Evolutionary conservation across 345 rosid genomes (phyloP), one percentile per base, ranked within the genome.

Genomic region (Lepidium africanum): DNA sequence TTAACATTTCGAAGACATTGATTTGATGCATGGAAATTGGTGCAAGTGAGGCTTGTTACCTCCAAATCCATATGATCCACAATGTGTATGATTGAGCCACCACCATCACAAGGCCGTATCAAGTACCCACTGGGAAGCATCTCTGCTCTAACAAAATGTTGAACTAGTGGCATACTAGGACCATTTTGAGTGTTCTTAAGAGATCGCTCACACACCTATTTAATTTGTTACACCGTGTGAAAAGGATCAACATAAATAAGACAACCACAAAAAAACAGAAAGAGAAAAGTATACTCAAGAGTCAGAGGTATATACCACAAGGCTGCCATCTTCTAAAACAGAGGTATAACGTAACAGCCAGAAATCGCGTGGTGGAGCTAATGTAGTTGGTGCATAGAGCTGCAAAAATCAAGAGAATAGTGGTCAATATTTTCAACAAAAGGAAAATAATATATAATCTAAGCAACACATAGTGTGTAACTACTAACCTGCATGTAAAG

Each of bases 311-410:
- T 86, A 47, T 73, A 94, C 99, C 91, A 91, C 98, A 48, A 95
- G 96, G 81, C 99, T 95, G 70, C 98, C 99, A 80, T 95, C 99
- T 83, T 95, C 99, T 75, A 95, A 69, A 63, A 91, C 86, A 72
- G 99, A 91, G 56, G 97, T 91, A 52, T 91, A 95, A 55, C 98
- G 97, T 79, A 95, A 69, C 80, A 91, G 72, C 99, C 98, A 95
- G 85, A 95, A 91, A 78, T 95, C 98, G 5, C 98, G 99, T 54
- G 97, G 96, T 38, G 99, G 99, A 1, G 96, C 98, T 85, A 95
- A 75, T 4, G 99, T 95, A 8, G 99, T 95, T 32, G 97, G 98
- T 4, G 98, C 98, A 83, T 91, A 95, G 77, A 89, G 96, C 99
- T 95, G 68, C 45, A 79, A 21, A 27, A 9, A 6, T 2, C 21